These are phyloP conservation scores for Singerocomus rubriflavus DNA, from an alignment of 1,284 basidiomycete genomes.

Conservation along the genomic window DNA sequence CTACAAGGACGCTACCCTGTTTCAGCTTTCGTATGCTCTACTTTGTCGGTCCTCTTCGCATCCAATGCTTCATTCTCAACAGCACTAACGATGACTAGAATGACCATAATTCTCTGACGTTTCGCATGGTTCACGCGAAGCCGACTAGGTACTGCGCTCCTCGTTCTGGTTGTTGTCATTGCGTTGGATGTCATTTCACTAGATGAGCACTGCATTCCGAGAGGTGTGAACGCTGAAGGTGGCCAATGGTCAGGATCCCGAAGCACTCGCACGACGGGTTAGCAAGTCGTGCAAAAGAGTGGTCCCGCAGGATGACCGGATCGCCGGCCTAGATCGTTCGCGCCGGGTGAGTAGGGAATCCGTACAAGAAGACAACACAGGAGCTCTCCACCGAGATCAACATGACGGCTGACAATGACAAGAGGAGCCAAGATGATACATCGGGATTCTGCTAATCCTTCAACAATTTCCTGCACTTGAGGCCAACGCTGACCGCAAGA, in stretches of 20 bases:
- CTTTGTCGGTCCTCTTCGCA: not conserved
- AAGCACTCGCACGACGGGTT: conserved; percentile 3
- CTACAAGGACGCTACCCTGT: not conserved
- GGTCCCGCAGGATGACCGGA: conserved; percentile 8
- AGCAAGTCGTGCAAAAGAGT: not conserved
- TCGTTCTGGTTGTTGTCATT: conserved; percentile 2
- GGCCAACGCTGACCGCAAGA: conserved; percentile 11
- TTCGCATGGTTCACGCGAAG: not conserved
- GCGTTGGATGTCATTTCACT: conserved; percentile 12
- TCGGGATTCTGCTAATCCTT: not conserved
- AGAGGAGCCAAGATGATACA: conserved; percentile 2
- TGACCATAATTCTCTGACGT: not conserved
- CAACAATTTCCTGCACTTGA: not conserved
- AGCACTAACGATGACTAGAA: not conserved
- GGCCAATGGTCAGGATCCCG: not conserved
- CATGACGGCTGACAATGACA: conserved; percentile 1
- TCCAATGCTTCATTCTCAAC: not conserved
- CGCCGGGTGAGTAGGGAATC: not conserved
- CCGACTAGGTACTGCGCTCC: conserved; percentile 1
- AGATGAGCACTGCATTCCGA: conserved; percentile 13
- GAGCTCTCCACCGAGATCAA: conserved; percentile 10
- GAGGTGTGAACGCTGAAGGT: not conserved
- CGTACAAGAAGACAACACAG: conserved; percentile 6
- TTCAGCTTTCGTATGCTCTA: not conserved
- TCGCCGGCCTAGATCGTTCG: conserved; percentile 5